A percentile compares a stretch with the other conserved stretches of the same genome.
Conservation (phyloP, 441 rosid species). For the Pelargonium myrrhifolium region DNA sequence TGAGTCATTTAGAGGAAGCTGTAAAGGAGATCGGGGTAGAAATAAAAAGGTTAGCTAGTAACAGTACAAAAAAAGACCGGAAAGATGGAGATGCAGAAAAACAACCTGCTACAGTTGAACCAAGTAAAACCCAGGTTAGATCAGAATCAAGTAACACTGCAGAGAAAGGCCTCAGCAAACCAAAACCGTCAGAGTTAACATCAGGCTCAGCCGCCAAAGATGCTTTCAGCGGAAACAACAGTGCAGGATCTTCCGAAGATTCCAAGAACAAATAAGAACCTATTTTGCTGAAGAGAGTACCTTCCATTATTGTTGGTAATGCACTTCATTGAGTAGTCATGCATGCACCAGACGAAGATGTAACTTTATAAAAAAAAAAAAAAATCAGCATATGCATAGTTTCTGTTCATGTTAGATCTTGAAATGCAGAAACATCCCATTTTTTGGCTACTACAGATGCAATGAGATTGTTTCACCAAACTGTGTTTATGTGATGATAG, state of each 20-base stretch:
- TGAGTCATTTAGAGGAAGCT: slow-evolving; percentile 63
- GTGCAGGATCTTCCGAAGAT: slow-evolving; percentile 20
- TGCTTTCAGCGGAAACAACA: slow-evolving; percentile 24
- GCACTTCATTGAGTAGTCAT: no score
- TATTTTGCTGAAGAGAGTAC: not conserved
- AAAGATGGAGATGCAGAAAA: slow-evolving; percentile 25
- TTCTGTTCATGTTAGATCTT: no score
- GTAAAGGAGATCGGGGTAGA: slow-evolving; percentile 56
- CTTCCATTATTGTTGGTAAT: no score
- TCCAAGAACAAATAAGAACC: slow-evolving; percentile 16
- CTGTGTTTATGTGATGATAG: no score
- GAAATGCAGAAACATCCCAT: no score
- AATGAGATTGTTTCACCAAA: no score
- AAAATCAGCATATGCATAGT: no score
- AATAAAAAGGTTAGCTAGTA: slow-evolving; percentile 41
- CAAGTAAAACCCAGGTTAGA: slow-evolving; percentile 9
- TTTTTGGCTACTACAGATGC: no score
- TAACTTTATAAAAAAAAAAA: no score
- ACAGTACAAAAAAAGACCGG: slow-evolving; percentile 25
- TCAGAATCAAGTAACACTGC: slow-evolving; percentile 24
- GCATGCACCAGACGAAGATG: no score
- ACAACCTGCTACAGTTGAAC: slow-evolving; percentile 10
- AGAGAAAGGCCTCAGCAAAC: slow-evolving; percentile 17
- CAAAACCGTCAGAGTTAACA: slow-evolving; percentile 16
- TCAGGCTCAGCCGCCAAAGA: slow-evolving; percentile 16